phyloP scores from a whole-genome alignment of 106 monocot genomes.

The Apostasia shenzhenica region DNA sequence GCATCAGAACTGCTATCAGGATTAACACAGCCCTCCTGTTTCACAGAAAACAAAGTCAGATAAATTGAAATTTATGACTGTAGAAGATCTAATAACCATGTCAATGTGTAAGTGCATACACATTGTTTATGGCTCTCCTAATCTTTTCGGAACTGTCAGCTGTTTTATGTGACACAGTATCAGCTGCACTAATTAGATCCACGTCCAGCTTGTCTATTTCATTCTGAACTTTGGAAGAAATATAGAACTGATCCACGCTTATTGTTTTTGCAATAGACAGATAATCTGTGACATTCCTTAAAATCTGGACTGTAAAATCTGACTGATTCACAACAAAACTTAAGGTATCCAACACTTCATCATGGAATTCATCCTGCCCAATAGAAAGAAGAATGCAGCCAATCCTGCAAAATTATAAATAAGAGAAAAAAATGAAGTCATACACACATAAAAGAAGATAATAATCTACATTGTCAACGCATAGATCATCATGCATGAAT shows the following conservation, averaged over 20 bases:
- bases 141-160: slow-evolving; percentile 56
- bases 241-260: slow-evolving; percentile 56
- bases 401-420: slow-evolving; percentile 23
- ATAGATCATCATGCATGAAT: too few species aligned
- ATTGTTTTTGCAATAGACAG: slow-evolving; percentile 63
- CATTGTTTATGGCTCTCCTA: slow-evolving; percentile 29
- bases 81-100: neutral
- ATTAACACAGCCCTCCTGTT: slow-evolving; percentile 51
- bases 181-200: slow-evolving; percentile 47
- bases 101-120: slow-evolving; percentile 33
- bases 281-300: slow-evolving; percentile 77
- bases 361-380: slow-evolving; percentile 72
- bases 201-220: slow-evolving; percentile 66
- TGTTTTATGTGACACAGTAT: slow-evolving; percentile 53
- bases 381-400: slow-evolving; percentile 75
- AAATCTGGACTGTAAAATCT: slow-evolving; percentile 73
- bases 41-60: neutral
- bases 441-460: too few species aligned
- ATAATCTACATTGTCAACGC: too few species aligned
- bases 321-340: slow-evolving; percentile 79
- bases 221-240: slow-evolving; percentile 53
- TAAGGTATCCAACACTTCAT: slow-evolving; percentile 57
- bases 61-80: slow-evolving; percentile 2
- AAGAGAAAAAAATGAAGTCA: neutral
- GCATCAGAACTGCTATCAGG: slow-evolving; percentile 57